These are phyloP conservation scores for Inga oerstediana DNA, from an alignment of 306 rosid species.

Conservation along the genomic window DNA sequence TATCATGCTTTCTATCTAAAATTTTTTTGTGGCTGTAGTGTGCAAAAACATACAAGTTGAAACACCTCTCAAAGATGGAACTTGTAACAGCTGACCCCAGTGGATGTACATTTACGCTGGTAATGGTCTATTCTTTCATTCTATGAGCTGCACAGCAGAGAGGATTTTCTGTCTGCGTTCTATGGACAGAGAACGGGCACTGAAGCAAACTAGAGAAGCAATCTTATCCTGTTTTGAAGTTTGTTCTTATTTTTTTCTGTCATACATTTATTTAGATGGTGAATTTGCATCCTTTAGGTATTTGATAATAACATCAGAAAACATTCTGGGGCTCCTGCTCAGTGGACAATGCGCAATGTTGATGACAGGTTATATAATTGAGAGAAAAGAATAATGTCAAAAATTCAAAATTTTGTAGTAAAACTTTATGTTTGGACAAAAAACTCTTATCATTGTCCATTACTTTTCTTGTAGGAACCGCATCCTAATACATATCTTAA, in stretches of 20 bases:
- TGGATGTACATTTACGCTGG: constrained; percentile 93
- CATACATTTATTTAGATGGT: constrained; percentile 10
- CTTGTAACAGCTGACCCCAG: constrained; percentile 82
- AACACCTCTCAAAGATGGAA: constrained; percentile 95
- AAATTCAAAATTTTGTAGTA: background rate
- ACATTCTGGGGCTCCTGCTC: constrained; percentile 90
- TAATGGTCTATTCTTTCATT: constrained; percentile 46
- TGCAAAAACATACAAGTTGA: constrained; percentile 92
- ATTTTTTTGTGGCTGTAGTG: constrained; percentile 58
- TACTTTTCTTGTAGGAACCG: constrained; percentile 71
- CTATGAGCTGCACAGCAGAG: background rate
- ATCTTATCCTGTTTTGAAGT: constrained; percentile 8
- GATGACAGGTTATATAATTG: constrained; percentile 79
- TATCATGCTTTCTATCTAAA: constrained; percentile 16
- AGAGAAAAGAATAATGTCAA: constrained; percentile 30
- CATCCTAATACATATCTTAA: constrained; percentile 66
- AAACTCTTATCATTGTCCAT: constrained; percentile 22
- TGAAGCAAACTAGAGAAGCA: constrained; percentile 34
- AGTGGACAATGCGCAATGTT: constrained; percentile 95
- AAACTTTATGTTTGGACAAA: constrained; percentile 8
- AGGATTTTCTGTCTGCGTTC: background rate
- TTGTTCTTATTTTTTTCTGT: constrained; percentile 21
- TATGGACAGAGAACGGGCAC: constrained; percentile 24
- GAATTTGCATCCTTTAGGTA: constrained; percentile 60
- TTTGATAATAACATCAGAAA: constrained; percentile 92